Percentiles rank a stretch among this genome's conserved stretches.
phyloP scores from a whole-genome alignment of 2,329 filamentous ascomycete species.

The Malbranchea zuffiana region DNA sequence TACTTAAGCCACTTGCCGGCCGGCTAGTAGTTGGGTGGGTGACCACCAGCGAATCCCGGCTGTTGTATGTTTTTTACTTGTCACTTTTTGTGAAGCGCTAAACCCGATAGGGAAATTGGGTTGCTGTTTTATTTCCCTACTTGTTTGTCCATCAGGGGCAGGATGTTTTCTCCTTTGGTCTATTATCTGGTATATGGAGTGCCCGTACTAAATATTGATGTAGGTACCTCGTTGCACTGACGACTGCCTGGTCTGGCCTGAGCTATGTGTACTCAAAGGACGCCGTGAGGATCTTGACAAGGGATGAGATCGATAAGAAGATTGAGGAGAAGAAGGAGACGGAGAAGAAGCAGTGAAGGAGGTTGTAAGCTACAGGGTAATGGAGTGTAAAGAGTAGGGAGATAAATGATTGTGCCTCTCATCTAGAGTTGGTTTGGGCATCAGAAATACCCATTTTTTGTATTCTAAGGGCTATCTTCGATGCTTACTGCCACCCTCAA shows the following conservation, averaged over 20 bases:
- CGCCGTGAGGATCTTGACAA: conserved; percentile 70
- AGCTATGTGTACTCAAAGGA: conserved; percentile 88
- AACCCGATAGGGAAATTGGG: background rate
- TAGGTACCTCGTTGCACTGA: conserved; percentile 74
- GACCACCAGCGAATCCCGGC: conserved; percentile 39
- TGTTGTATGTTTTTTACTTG: conserved; percentile 33
- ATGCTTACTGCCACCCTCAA: too few relatives aligned
- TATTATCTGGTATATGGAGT: too few relatives aligned
- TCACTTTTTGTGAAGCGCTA: conserved; percentile 5
- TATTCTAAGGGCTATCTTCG: too few relatives aligned
- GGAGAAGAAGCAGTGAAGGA: conserved; percentile 20
- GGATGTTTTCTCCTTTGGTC: background rate
- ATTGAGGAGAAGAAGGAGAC: conserved; percentile 23
- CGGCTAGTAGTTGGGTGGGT: conserved; percentile 41
- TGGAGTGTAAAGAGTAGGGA: too few relatives aligned
- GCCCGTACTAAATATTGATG: too few relatives aligned
- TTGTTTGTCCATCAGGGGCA: too few relatives aligned
- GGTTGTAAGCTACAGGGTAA: too few relatives aligned
- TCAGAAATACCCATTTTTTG: too few relatives aligned
- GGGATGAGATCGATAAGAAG: conserved; percentile 32
- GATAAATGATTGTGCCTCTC: too few relatives aligned
- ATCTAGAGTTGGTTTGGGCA: too few relatives aligned
- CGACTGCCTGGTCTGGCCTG: conserved; percentile 85
- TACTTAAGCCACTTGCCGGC: conserved; percentile 40
- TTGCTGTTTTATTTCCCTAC: background rate